These are phyloP conservation scores for Waltergamsia citrina DNA, from an alignment of 2,329 filamentous ascomycete genomes.

Conservation along the genomic window DNA sequence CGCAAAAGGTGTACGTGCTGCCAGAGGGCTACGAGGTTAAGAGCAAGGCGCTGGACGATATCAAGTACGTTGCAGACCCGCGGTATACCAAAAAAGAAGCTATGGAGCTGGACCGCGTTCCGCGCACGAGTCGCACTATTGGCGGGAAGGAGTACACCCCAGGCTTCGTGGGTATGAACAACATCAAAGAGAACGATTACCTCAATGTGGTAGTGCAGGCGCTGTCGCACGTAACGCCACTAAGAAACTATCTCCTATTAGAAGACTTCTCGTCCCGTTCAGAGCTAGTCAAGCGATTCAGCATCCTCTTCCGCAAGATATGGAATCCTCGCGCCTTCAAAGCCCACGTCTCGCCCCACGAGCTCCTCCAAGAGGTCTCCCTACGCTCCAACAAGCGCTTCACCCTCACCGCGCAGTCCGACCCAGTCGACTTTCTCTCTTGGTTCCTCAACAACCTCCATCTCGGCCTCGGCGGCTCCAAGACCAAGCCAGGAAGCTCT, in stretches of 20 bases:
- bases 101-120: slow-evolving; percentile 61
- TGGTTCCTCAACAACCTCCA: slow-evolving; percentile 98
- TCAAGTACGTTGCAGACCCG: slow-evolving; percentile 95
- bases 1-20: slow-evolving; percentile 81
- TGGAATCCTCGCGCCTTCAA: slow-evolving; percentile 98
- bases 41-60: slow-evolving; percentile 90
- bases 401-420: slow-evolving; percentile 80
- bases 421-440: slow-evolving; percentile 91
- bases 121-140: slow-evolving; percentile 61
- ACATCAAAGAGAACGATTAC: slow-evolving; percentile 99
- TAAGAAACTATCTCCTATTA: slow-evolving; percentile 87
- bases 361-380: slow-evolving; percentile 90
- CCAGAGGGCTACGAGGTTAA: slow-evolving; percentile 96
- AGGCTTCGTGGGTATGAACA: slow-evolving; percentile 98
- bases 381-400: slow-evolving; percentile 87
- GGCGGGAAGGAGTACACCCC: slow-evolving; percentile 79
- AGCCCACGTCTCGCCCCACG: slow-evolving; percentile 92
- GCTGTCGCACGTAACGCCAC: slow-evolving; percentile 76
- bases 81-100: slow-evolving; percentile 76
- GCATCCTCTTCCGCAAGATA: slow-evolving; percentile 87
- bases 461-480: slow-evolving; percentile 80
- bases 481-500: slow-evolving; percentile 72
- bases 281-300: slow-evolving; percentile 81
- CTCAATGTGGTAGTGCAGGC: slow-evolving; percentile 92
- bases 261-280: slow-evolving; percentile 64